Evolutionary conservation across 2,329 filamentous ascomycete genomes (phyloP).

Genomic region (Neofusicoccum sp.): DNA sequence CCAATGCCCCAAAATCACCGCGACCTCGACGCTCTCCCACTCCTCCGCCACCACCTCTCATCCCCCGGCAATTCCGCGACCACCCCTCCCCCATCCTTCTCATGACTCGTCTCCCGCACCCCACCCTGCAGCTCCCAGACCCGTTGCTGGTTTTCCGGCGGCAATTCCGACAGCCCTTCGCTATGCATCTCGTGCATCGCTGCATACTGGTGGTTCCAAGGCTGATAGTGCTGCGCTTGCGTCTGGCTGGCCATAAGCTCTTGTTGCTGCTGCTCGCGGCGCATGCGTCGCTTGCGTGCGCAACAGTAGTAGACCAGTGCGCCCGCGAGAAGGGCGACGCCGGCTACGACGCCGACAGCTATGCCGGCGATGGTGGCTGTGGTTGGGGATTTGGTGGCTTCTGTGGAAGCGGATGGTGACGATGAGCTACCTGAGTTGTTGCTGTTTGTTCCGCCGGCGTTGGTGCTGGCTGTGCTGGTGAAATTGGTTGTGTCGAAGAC

Average conservation of each 20-base stretch:
- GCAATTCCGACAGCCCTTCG: background rate
- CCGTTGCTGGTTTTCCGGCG: background rate
- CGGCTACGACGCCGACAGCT: background rate
- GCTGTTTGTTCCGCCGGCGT: background rate
- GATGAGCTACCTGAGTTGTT: too few relatives aligned
- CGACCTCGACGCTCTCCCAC: too few relatives aligned
- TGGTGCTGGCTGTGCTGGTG: background rate
- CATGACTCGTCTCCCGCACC: background rate
- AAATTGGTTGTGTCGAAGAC: slow-evolving; percentile 11
- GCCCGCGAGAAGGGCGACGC: background rate
- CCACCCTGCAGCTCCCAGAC: background rate
- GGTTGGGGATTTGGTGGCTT: background rate
- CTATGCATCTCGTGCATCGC: background rate
- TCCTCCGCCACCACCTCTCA: background rate
- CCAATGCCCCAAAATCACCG: too few relatives aligned
- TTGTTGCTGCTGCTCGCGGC: too few relatives aligned
- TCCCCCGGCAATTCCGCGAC: background rate
- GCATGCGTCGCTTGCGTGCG: background rate
- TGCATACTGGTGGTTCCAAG: too few relatives aligned
- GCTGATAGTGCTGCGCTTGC: background rate
- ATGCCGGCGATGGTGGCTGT: background rate
- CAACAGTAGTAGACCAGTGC: background rate
- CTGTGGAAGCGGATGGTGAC: background rate
- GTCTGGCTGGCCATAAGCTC: too few relatives aligned
- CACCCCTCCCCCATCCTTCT: background rate